Evolutionary conservation across 73 alveolate species (phyloP).

Genomic region (Tetrahymena malaccensis): DNA sequence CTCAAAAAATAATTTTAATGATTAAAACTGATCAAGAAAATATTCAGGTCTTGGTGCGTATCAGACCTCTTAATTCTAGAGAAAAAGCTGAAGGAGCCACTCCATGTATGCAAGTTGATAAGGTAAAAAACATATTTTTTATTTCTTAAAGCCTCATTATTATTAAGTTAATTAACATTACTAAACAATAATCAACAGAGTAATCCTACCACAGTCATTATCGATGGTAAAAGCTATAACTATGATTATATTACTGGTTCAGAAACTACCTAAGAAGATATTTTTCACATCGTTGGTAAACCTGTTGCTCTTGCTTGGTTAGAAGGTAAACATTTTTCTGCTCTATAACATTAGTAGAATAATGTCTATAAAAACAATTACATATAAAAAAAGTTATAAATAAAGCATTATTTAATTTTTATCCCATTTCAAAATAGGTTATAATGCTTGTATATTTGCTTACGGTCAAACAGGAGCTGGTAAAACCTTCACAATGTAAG

Average conservation of each 20-base stretch:
- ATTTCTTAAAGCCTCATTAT: background rate
- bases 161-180: background rate
- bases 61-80: background rate
- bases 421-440: constrained; percentile 38
- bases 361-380: background rate
- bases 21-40: background rate
- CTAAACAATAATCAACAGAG: background rate
- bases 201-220: background rate
- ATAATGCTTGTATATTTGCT: constrained; percentile 66
- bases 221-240: constrained; percentile 13
- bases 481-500: constrained; percentile 59
- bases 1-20: background rate
- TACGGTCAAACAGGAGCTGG: constrained; percentile 81
- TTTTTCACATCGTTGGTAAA: constrained; percentile 65
- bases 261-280: constrained; percentile 53
- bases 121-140: background rate
- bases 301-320: constrained; percentile 58
- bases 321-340: background rate
- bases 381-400: background rate
- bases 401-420: constrained; percentile 29
- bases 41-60: background rate
- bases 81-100: background rate
- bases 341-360: background rate
- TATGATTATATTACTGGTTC: constrained; percentile 76
- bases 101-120: background rate